A percentile compares a stretch with the other conserved stretches of the same genome.
Conservation (phyloP, 2,329 filamentous ascomycete species). For the Mariannaea sp. region DNA sequence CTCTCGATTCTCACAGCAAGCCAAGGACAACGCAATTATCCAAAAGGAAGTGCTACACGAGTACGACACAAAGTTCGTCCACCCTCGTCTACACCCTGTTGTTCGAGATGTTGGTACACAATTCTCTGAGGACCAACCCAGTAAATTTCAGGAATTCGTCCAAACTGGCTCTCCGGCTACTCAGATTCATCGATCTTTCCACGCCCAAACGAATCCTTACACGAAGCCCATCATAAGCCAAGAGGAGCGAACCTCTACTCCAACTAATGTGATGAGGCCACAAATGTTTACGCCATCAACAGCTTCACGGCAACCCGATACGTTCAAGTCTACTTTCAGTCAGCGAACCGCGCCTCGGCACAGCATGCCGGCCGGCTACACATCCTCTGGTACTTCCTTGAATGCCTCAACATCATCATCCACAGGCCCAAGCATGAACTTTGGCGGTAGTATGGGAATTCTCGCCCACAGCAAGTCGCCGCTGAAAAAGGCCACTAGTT, state of each 20-base stretch:
- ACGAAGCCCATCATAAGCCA: constrained; percentile 60
- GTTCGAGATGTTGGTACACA: constrained; percentile 82
- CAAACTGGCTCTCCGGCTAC: constrained; percentile 60
- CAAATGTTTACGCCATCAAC: constrained; percentile 51
- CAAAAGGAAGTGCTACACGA: constrained; percentile 93
- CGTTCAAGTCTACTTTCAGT: constrained; percentile 39
- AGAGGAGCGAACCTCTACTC: constrained; percentile 47
- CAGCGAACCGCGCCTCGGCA: constrained; percentile 42
- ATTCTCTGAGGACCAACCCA: constrained; percentile 58
- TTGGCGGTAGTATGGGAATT: constrained; percentile 79
- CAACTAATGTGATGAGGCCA: constrained; percentile 46
- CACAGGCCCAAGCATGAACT: constrained; percentile 38
- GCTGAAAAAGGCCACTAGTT: constrained; percentile 73
- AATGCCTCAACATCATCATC: constrained; percentile 28
- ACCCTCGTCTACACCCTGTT: constrained; percentile 81
- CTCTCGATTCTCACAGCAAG: constrained; percentile 78
- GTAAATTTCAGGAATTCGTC: constrained; percentile 51
- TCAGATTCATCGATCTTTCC: constrained; percentile 75
- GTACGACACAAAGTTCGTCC: constrained; percentile 95
- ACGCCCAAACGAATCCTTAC: constrained; percentile 80
- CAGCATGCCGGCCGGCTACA: constrained; percentile 43
- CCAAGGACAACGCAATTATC: constrained; percentile 81
- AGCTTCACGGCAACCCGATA: constrained; percentile 42
- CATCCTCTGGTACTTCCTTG: constrained; percentile 35
- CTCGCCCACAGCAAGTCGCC: constrained; percentile 82